Conservation (phyloP, 768 basidiomycete species). For the Suillus discolor region DNA sequence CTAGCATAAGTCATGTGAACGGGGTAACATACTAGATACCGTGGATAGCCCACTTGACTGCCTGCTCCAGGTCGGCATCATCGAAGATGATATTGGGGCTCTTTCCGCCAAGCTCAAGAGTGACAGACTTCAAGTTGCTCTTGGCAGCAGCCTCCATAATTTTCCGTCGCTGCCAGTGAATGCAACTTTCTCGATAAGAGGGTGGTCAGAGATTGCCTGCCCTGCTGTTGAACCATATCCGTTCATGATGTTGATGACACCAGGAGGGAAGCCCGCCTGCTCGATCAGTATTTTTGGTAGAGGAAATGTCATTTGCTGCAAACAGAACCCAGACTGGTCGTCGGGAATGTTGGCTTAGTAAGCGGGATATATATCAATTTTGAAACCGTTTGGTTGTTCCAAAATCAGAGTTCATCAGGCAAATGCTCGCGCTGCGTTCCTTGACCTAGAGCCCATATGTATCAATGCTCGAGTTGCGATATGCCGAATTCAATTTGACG, state of each 20-base stretch:
- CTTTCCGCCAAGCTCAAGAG: constrained; percentile 61
- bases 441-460: too few relatives aligned
- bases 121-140: constrained; percentile 79
- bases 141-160: constrained; percentile 80
- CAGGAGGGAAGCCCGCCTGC: constrained; percentile 76
- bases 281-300: too few relatives aligned
- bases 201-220: constrained; percentile 67
- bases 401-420: too few relatives aligned
- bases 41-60: constrained; percentile 69
- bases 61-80: constrained; percentile 50
- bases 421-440: too few relatives aligned
- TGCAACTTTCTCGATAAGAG: constrained; percentile 69
- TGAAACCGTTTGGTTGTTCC: too few relatives aligned
- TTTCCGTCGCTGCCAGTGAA: constrained; percentile 86
- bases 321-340: too few relatives aligned
- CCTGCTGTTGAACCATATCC: constrained; percentile 76
- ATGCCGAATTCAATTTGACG: too few relatives aligned
- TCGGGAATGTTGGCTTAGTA: too few relatives aligned
- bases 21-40: constrained; percentile 66
- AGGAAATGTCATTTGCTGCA: too few relatives aligned
- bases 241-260: constrained; percentile 75
- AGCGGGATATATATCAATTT: too few relatives aligned
- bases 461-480: too few relatives aligned
- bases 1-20: background rate
- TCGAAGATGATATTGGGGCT: constrained; percentile 51